Percentiles rank a stretch among this genome's conserved stretches.
These are phyloP conservation scores for Tricharina praecox DNA, from an alignment of 495 filamentous ascomycete genomes.

Conservation along the genomic window DNA sequence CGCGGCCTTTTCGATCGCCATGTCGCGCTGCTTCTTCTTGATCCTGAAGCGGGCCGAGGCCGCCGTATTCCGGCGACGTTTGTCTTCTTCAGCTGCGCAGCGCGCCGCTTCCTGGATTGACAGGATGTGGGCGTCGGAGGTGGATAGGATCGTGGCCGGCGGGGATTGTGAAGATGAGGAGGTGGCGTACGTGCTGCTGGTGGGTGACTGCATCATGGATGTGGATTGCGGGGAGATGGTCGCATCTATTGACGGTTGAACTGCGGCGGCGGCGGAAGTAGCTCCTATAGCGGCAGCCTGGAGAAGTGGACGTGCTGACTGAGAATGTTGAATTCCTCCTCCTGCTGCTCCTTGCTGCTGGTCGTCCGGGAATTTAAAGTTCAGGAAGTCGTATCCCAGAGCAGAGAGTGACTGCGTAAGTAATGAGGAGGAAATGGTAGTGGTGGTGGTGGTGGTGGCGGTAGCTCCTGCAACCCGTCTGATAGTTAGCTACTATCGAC, in stretches of 20 bases:
- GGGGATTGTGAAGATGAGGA: slow-evolving; percentile 6
- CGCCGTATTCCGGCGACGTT: slow-evolving; percentile 88
- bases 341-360: background rate
- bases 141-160: slow-evolving; percentile 3
- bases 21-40: slow-evolving; percentile 99
- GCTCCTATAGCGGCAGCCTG: background rate
- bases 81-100: slow-evolving; percentile 84
- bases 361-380: background rate
- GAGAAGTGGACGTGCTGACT: background rate
- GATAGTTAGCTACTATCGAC: too few species aligned
- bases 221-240: background rate
- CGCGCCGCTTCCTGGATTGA: slow-evolving; percentile 26
- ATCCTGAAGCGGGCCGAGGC: slow-evolving; percentile 87
- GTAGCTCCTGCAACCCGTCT: too few species aligned
- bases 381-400: slow-evolving; percentile 1
- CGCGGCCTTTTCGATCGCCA: slow-evolving; percentile 72
- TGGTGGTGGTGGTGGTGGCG: too few species aligned
- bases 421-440: too few species aligned
- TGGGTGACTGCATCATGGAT: background rate
- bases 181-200: background rate
- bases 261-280: background rate
- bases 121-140: background rate
- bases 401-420: too few species aligned
- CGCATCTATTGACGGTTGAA: background rate
- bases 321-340: background rate